A percentile compares a stretch with the other conserved stretches of the same genome.
These are phyloP conservation scores for Ophiostoma angusticollis DNA, from an alignment of 2,329 filamentous ascomycete genomes.

Conservation along the genomic window DNA sequence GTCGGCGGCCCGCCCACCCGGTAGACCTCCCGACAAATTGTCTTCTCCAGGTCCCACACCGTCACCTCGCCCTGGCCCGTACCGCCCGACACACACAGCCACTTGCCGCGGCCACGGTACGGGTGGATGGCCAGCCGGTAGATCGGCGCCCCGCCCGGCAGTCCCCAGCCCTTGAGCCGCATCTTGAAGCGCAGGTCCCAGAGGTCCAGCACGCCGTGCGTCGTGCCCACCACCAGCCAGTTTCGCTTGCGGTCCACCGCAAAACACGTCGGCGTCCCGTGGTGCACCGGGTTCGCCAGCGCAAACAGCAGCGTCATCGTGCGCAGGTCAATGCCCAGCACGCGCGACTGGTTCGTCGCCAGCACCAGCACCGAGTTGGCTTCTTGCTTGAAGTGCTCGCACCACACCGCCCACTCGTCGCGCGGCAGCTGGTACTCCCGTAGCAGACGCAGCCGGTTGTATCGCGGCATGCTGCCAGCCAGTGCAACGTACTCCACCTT, in stretches of 20 bases:
- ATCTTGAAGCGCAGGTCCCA: constrained; percentile 97
- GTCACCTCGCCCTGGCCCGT: constrained; percentile 81
- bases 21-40: constrained; percentile 78
- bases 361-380: constrained; percentile 70
- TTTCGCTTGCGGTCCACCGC: constrained; percentile 74
- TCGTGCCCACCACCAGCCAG: constrained; percentile 85
- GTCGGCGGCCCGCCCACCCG: constrained; percentile 57
- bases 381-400: constrained; percentile 80
- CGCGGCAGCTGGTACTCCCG: constrained; percentile 66
- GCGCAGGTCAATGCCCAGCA: constrained; percentile 75
- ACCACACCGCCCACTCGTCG: constrained; percentile 74
- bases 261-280: constrained; percentile 85
- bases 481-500: constrained; percentile 48
- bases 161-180: constrained; percentile 75
- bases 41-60: constrained; percentile 90
- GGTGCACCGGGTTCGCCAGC: constrained; percentile 77
- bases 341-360: constrained; percentile 72
- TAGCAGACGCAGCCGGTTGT: constrained; percentile 63
- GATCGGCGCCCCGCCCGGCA: constrained; percentile 68
- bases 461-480: constrained; percentile 34
- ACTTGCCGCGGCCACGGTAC: constrained; percentile 62
- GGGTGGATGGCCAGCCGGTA: constrained; percentile 71
- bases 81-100: constrained; percentile 80
- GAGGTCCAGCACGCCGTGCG: constrained; percentile 81
- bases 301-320: constrained; percentile 73